Evolutionary conservation across 805 yeast species (phyloP).

Genomic region (Kodamaea laetipori): DNA sequence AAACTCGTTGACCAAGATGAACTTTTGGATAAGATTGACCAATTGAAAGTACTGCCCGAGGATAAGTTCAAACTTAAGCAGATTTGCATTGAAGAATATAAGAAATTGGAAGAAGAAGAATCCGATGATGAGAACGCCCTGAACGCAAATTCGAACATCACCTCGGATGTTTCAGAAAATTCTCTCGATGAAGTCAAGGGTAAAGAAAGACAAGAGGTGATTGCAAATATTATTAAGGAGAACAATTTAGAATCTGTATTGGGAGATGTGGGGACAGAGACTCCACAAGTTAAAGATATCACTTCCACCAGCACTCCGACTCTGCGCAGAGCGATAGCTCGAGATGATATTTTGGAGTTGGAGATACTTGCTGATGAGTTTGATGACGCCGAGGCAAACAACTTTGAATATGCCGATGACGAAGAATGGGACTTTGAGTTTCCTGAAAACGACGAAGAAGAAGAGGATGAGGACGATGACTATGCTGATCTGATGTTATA

Average conservation of each 20-base stretch:
- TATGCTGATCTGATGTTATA: constrained; percentile 34
- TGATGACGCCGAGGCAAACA: constrained; percentile 28
- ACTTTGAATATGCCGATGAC: constrained; percentile 26
- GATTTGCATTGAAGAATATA: constrained; percentile 24
- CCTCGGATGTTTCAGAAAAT: constrained; percentile 13
- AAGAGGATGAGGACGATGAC: constrained; percentile 29
- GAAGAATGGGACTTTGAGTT: constrained; percentile 41
- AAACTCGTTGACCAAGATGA: constrained; percentile 21
- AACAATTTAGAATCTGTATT: constrained; percentile 13
- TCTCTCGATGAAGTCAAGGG: constrained; percentile 13
- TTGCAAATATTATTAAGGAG: constrained; percentile 20
- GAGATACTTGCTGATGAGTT: constrained; percentile 57
- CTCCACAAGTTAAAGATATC: constrained; percentile 1
- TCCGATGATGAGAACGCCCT: constrained; percentile 6
- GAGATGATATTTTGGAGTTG: constrained; percentile 51
- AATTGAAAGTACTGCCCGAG: constrained; percentile 26
- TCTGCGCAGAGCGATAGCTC: constrained; percentile 29
- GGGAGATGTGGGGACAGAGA: neutral
- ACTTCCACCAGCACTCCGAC: constrained; percentile 15
- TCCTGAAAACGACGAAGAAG: constrained; percentile 23
- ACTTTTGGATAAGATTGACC: constrained; percentile 28
- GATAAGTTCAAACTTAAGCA: constrained; percentile 31
- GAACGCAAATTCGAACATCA: neutral
- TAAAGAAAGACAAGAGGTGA: constrained; percentile 13
- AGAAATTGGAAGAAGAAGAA: constrained; percentile 15